These are phyloP conservation scores for Alisma plantagoaquatica DNA, from an alignment of 106 monocot species.

Conservation along the genomic window DNA sequence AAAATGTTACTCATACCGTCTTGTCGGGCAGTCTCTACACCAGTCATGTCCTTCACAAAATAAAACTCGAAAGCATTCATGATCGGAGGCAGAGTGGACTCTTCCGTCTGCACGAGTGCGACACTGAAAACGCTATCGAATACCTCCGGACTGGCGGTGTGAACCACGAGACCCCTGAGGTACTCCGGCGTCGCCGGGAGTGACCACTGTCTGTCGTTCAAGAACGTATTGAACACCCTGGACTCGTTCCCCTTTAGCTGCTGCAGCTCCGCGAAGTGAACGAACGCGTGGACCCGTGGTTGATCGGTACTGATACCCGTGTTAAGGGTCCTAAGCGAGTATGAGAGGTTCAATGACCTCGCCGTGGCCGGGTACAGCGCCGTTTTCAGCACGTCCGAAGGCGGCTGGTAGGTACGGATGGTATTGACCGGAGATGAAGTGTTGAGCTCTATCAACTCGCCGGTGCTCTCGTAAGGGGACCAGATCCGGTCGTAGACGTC, in stretches of 20 bases:
- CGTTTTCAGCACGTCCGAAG: slow-evolving; percentile 23
- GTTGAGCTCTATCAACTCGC: not conserved
- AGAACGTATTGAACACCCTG: slow-evolving; percentile 21
- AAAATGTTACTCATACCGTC: no score
- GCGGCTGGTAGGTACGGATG: slow-evolving; percentile 5
- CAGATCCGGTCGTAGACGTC: slow-evolving; percentile 36
- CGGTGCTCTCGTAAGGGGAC: slow-evolving; percentile 3
- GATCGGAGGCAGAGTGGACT: not conserved
- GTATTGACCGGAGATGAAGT: not conserved
- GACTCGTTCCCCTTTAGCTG: not conserved
- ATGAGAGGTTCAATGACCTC: not conserved
- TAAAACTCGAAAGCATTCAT: not conserved
- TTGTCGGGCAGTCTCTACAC: not conserved
- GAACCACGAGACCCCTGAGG: no score
- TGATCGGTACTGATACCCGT: not conserved
- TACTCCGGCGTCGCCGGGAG: no score
- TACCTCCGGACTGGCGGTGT: no score
- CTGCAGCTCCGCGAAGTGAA: slow-evolving; percentile 24
- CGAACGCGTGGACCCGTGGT: not conserved
- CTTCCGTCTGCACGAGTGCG: no score
- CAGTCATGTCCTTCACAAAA: not conserved
- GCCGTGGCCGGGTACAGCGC: slow-evolving; percentile 4
- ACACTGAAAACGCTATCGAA: no score
- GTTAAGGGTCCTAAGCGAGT: not conserved
- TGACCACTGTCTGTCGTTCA: no score